A percentile compares a stretch with the other conserved stretches of the same genome.
These are phyloP conservation scores for Aspergillus nanangensis DNA, from an alignment of 495 filamentous ascomycete species.

Conservation along the genomic window DNA sequence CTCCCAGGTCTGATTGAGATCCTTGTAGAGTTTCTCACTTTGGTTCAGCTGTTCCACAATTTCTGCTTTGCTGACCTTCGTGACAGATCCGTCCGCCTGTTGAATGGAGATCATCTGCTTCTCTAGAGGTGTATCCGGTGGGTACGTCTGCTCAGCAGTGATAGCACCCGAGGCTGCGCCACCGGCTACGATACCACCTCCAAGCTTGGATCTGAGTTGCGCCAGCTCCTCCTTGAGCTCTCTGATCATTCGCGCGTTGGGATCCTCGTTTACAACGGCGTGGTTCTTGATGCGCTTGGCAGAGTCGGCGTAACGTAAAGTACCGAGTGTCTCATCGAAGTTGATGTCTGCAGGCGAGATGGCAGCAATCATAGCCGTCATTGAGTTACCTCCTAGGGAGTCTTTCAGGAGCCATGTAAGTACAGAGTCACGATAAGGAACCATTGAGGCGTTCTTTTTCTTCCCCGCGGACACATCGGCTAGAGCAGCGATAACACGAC, in stretches of 20 bases:
- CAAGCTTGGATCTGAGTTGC: constrained; percentile 80
- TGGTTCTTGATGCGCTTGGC: constrained; percentile 99
- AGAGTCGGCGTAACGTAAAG: constrained; percentile 92
- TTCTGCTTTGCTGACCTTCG: constrained; percentile 96
- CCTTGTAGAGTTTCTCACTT: constrained; percentile 91
- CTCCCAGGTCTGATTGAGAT: constrained; percentile 99
- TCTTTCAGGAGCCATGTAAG: constrained; percentile 98
- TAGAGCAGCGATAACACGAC: constrained; percentile 95
- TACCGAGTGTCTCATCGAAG: constrained; percentile 95
- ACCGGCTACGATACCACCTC: constrained; percentile 49
- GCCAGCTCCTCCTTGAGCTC: constrained; percentile 95
- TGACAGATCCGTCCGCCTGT: constrained; percentile 76
- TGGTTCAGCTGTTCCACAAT: constrained; percentile 95
- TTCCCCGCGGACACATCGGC: constrained; percentile 87
- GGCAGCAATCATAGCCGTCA: constrained; percentile 99
- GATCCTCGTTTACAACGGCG: constrained; percentile 97
- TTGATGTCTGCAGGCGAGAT: constrained; percentile 99
- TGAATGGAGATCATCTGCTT: constrained; percentile 96
- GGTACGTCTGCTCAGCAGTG: constrained; percentile 73
- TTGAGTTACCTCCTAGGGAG: constrained; percentile 95
- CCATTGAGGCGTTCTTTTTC: constrained; percentile 77
- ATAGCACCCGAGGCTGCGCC: constrained; percentile 34
- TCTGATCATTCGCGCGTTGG: constrained; percentile 97
- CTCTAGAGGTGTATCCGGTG: constrained; percentile 86
- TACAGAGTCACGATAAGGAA: constrained; percentile 96